Evolutionary conservation across 805 yeast genomes (phyloP).

Genomic region (Yamadazyma olivae): DNA sequence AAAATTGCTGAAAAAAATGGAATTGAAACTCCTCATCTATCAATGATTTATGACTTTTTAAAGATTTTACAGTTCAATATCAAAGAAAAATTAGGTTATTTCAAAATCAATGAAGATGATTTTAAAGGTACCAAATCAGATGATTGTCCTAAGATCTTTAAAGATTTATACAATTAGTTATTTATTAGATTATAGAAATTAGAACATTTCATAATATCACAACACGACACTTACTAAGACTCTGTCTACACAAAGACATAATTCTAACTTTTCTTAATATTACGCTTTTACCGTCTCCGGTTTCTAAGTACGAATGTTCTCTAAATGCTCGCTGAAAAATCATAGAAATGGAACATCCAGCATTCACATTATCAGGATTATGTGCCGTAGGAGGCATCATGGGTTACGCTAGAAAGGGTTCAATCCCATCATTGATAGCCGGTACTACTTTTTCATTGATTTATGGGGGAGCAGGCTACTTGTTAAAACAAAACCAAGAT

Average conservation of each 20-base stretch:
- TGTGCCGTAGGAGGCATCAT: slow-evolving; percentile 67
- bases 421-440: slow-evolving; percentile 77
- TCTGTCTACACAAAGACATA: too few species aligned
- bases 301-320: too few species aligned
- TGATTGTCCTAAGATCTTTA: slow-evolving; percentile 14
- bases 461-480: slow-evolving; percentile 72
- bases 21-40: slow-evolving; percentile 55
- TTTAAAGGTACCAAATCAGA: slow-evolving; percentile 17
- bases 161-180: background rate
- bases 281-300: too few species aligned
- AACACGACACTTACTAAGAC: too few species aligned
- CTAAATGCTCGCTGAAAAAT: background rate
- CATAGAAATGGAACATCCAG: slow-evolving; percentile 65
- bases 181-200: too few species aligned
- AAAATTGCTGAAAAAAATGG: slow-evolving; percentile 36
- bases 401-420: slow-evolving; percentile 66
- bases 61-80: slow-evolving; percentile 59
- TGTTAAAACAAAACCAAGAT: slow-evolving; percentile 68
- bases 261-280: too few species aligned
- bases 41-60: slow-evolving; percentile 55
- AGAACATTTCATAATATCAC: too few species aligned
- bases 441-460: slow-evolving; percentile 61
- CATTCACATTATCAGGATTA: slow-evolving; percentile 66
- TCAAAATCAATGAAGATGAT: slow-evolving; percentile 21
- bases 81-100: slow-evolving; percentile 53